Conservation (phyloP, 805 yeast species). For the Wickerhamiella occidentalis region DNA sequence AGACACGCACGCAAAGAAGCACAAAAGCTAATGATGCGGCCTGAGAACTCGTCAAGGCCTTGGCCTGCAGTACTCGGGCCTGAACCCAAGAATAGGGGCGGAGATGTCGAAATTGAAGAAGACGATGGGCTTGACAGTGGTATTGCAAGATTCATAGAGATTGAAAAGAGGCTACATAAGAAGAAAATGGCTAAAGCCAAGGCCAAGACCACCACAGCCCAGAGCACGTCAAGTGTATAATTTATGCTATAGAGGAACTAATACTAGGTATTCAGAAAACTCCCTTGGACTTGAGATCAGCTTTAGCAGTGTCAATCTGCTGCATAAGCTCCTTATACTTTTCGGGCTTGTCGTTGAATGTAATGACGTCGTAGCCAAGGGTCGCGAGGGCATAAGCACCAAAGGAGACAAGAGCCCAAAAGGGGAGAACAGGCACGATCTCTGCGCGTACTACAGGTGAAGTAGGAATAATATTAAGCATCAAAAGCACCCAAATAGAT, state of each 20-base stretch:
- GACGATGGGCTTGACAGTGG: slow-evolving; percentile 56
- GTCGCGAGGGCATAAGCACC: slow-evolving; percentile 59
- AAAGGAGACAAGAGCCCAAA: slow-evolving; percentile 56
- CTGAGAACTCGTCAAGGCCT: slow-evolving; percentile 29
- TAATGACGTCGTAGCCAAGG: slow-evolving; percentile 54
- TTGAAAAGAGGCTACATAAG: slow-evolving; percentile 48
- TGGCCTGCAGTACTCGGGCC: slow-evolving; percentile 63
- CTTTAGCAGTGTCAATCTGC: slow-evolving; percentile 52
- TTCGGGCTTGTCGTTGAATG: slow-evolving; percentile 59
- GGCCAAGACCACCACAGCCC: not conserved
- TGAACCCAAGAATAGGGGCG: slow-evolving; percentile 22
- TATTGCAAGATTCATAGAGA: slow-evolving; percentile 69
- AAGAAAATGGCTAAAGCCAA: not conserved
- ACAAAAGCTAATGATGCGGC: slow-evolving; percentile 23
- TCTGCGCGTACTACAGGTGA: slow-evolving; percentile 37
- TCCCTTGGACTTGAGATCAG: slow-evolving; percentile 43
- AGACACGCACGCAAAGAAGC: slow-evolving; percentile 46
- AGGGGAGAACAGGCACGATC: slow-evolving; percentile 54
- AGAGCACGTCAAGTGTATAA: not conserved
- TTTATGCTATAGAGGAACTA: not conserved
- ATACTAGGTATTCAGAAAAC: slow-evolving; percentile 23
- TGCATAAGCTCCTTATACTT: slow-evolving; percentile 49
- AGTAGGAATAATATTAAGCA: slow-evolving; percentile 43
- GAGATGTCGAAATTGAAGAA: slow-evolving; percentile 23
- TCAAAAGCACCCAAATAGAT: slow-evolving; percentile 43